Evolutionary conservation across 495 filamentous ascomycete genomes (phyloP).

Genomic region (Annulohypoxylon stygium): DNA sequence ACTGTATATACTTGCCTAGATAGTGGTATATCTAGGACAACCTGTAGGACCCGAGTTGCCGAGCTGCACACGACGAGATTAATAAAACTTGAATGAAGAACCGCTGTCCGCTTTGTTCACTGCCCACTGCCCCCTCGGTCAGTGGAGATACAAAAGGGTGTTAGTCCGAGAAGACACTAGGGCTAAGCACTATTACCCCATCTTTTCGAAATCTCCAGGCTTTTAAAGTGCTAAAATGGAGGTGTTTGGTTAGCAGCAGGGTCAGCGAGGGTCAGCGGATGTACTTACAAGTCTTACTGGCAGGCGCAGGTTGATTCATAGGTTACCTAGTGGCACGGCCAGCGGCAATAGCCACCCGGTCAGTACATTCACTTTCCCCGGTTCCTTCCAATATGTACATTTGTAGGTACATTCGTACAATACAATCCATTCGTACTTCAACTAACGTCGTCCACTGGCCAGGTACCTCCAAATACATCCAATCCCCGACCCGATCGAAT

Average conservation of each 20-base stretch:
- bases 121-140: slow-evolving; percentile 1
- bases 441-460: too few species aligned
- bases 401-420: too few species aligned
- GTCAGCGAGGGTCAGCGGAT: slow-evolving; percentile 23
- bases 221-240: slow-evolving; percentile 32
- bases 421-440: neutral
- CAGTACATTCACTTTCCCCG: slow-evolving; percentile 31
- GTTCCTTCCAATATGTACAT: slow-evolving; percentile 32
- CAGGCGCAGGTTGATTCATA: neutral
- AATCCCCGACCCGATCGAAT: slow-evolving; percentile 42
- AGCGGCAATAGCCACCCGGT: slow-evolving; percentile 41
- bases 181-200: slow-evolving; percentile 36
- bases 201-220: slow-evolving; percentile 45
- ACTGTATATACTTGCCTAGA: neutral
- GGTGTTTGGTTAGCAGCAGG: neutral
- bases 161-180: slow-evolving; percentile 28
- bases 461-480: neutral
- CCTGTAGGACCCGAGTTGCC: slow-evolving; percentile 3
- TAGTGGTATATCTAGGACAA: neutral
- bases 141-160: slow-evolving; percentile 18
- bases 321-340: slow-evolving; percentile 18
- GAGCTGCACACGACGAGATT: slow-evolving; percentile 26
- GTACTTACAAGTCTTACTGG: neutral
- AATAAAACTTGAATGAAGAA: slow-evolving; percentile 27
- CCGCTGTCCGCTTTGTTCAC: neutral